Evolutionary conservation across 805 yeast genomes (phyloP), one percentile per base, ranked within the genome.

Genomic region (Candida multigemmis): DNA sequence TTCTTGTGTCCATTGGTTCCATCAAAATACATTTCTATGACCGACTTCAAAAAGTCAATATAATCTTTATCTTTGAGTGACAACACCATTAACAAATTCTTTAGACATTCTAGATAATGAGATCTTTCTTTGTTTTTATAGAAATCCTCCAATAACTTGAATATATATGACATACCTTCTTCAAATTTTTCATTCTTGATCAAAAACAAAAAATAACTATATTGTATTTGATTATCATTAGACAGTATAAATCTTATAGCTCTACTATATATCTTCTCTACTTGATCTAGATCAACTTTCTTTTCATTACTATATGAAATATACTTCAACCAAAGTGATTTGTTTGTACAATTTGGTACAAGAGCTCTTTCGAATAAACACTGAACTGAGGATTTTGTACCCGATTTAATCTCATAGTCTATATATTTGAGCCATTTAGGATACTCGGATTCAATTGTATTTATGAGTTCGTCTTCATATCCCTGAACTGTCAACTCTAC

Each of bases 291-390:
- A 4, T 41, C 42, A 3, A 43, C 37, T 3, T 40, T 28, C 34
- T 39, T 35, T 2, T 38, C 40, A 13, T 67, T 50, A 14, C 72
- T 41, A 67, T 76, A 85, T 3, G 68, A 52, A 6, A 72, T 32
- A 44, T 80, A 87, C 29, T 66, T 66, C 11, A 73, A 42, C 97
- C 97, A 89, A 12, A 84, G 46, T 10, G 56, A 57, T 17, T 71
- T 73, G 24, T 65, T 57, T 12, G 53, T 52, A 21, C 86, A 80
- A 27, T 77, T 68, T 0, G 93, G 83, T 1, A 82, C 56, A 7
- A 89, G 53, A 11, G 84, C 72, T 31, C 96, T 62, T 46, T 82
- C 89, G 49, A 78, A 87, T 1, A 82, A 42, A 6, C 1, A 70
- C 56, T 13, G 62, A 49, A 28, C 40, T 42, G 10, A 24, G 21